Evolutionary conservation across 371 early-diverging fungal species (phyloP), one percentile per base, ranked within the genome.

Genomic region (Mucor saturninus): DNA sequence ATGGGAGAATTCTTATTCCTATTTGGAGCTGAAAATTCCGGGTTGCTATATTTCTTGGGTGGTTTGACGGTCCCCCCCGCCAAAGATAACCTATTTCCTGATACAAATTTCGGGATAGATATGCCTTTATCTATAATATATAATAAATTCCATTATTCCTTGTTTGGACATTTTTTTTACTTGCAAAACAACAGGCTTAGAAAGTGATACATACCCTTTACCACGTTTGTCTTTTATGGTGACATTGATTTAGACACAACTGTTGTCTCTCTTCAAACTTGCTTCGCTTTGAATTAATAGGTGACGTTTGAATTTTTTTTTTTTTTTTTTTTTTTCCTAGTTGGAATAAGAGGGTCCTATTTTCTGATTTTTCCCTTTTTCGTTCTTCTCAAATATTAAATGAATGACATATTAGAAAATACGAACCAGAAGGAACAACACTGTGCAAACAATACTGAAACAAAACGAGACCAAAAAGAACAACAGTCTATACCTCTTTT

Each of bases 401-500:
- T 58, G 58, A 56, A 52, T 52, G 66, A 54, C 30, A 52, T 54
- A 13, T 32, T 55, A 48, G 50, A 10, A 50, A 26, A 4, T 11
- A 28, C 30, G 7, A 50, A 14, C 11, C 10, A 29, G 50, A 64
- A 29, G 43, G 32, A 37, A 59, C 42, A 45, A 21, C 10, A 50
- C 21, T 32, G 39, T 39, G 30, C 35, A 42, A 45, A 31, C 50
- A 62, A 30, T 40, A 40, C 32, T 54, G 42, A 32, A 46, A 37
- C 37, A 58, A 58, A 58, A 21, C 32, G 35, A 46, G 35, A 46
- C 21, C 30, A 59, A 30, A 39, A 59, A 38, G 8, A 49, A 38
- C 37, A 59, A 39, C 49, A 35, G 14, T 4, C 39, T 11, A 28
- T 49, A 38, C 69, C 73, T 31, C 61, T 59, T 46, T 32, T 72